These are phyloP conservation scores for Jamesozyma hellenica DNA, from an alignment of 805 yeast species.

Conservation along the genomic window DNA sequence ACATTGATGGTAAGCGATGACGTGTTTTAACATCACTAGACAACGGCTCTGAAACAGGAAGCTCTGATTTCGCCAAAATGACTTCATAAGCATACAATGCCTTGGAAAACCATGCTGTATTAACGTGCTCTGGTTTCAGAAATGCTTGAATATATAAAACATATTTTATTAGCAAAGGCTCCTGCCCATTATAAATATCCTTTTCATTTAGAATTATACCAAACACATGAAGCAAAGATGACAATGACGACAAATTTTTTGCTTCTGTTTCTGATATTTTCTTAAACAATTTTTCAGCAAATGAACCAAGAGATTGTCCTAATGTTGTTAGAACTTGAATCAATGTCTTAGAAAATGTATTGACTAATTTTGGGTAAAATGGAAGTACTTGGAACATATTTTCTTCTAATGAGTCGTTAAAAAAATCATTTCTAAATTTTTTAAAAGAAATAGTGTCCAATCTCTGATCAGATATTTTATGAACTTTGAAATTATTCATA, in stretches of 20 bases:
- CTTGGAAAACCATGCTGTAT: constrained; percentile 49
- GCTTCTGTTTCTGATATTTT: constrained; percentile 32
- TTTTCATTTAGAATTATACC: constrained; percentile 35
- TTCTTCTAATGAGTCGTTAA: constrained; percentile 29
- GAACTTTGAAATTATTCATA: not conserved
- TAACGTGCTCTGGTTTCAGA: constrained; percentile 31
- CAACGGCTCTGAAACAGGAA: constrained; percentile 38
- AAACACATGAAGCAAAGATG: constrained; percentile 36
- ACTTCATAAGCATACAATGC: constrained; percentile 48
- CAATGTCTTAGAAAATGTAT: constrained; percentile 34
- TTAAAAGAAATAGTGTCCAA: constrained; percentile 17
- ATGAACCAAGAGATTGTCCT: constrained; percentile 28
- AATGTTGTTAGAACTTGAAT: constrained; percentile 28
- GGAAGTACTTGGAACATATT: constrained; percentile 37
- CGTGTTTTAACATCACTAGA: constrained; percentile 15
- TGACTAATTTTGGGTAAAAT: constrained; percentile 32
- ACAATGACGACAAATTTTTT: constrained; percentile 23
- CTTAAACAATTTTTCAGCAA: constrained; percentile 30
- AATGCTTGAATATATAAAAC: constrained; percentile 30
- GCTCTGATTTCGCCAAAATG: constrained; percentile 39
- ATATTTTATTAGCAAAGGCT: constrained; percentile 30
- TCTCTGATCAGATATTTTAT: not conserved
- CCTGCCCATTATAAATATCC: constrained; percentile 30
- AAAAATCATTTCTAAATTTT: constrained; percentile 31
- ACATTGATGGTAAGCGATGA: constrained; percentile 11